Evolutionary conservation across 306 rosid genomes (phyloP).

Genomic region (Fragaria vesca): DNA sequence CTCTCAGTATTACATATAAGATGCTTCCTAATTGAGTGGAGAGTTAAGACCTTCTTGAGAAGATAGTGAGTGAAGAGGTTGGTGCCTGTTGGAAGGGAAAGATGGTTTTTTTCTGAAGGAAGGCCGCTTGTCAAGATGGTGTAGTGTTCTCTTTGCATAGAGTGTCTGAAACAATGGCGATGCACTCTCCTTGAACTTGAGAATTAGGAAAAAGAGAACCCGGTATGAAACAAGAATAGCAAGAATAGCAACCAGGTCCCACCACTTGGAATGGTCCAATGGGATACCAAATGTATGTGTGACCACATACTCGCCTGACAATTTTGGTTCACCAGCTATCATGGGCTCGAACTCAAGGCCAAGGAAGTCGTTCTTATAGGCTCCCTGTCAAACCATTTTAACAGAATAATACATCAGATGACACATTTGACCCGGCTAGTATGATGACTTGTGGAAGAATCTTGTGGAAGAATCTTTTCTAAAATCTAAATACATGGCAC

Average conservation of each 20-base stretch:
- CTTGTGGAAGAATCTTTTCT: not conserved
- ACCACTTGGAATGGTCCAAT: constrained; percentile 76
- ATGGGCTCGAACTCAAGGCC: constrained; percentile 79
- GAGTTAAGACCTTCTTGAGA: constrained; percentile 90
- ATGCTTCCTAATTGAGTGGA: constrained; percentile 50
- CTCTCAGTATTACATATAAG: not conserved
- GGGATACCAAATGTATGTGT: constrained; percentile 62
- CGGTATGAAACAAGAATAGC: constrained; percentile 52
- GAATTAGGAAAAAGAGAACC: constrained; percentile 63
- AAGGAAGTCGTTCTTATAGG: constrained; percentile 82
- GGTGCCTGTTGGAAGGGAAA: constrained; percentile 70
- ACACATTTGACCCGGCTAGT: not conserved
- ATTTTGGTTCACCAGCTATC: constrained; percentile 55
- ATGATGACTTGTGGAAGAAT: not conserved
- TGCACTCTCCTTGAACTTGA: constrained; percentile 72
- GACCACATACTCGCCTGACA: constrained; percentile 67
- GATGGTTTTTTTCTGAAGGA: constrained; percentile 67
- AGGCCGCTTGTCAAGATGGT: constrained; percentile 64
- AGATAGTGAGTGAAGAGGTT: constrained; percentile 64
- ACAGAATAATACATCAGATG: not conserved
- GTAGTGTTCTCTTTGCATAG: constrained; percentile 50
- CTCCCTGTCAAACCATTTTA: constrained; percentile 54
- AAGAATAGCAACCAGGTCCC: constrained; percentile 73
- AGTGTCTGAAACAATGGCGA: constrained; percentile 52
- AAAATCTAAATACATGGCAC: not conserved